Conservation (phyloP, 257 asterid genomes). For the Pogostemon cablin region DNA sequence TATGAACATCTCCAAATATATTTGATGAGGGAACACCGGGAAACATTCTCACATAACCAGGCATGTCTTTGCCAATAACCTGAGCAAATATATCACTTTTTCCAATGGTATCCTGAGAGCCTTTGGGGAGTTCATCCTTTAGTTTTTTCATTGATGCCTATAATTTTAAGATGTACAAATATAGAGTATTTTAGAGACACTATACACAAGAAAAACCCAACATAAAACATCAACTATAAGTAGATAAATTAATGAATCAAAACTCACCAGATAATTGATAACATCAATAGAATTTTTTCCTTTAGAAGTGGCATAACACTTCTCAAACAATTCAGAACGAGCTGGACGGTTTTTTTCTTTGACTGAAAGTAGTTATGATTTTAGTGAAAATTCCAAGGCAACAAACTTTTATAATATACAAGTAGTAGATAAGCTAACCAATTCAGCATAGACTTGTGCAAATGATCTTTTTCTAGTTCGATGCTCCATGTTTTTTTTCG, state of each 20-base stretch:
- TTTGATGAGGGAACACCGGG: slow-evolving; percentile 1
- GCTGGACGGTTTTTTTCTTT: background rate
- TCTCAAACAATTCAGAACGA: slow-evolving; percentile 5
- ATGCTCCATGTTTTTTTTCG: too few relatives aligned
- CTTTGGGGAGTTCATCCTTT: slow-evolving; percentile 3
- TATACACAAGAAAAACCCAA: too few relatives aligned
- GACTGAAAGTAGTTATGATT: background rate
- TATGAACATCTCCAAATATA: slow-evolving; percentile 18
- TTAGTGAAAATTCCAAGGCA: background rate
- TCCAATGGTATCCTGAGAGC: slow-evolving; percentile 14
- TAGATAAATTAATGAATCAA: background rate
- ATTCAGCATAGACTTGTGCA: too few relatives aligned
- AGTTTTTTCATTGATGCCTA: background rate
- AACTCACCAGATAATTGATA: slow-evolving; percentile 23
- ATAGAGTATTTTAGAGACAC: too few relatives aligned
- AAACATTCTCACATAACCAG: slow-evolving; percentile 15
- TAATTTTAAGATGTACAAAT: background rate
- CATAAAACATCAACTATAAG: background rate
- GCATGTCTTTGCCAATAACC: background rate
- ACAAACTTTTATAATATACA: too few relatives aligned
- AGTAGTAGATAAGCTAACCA: too few relatives aligned
- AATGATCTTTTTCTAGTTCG: too few relatives aligned
- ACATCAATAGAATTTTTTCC: background rate
- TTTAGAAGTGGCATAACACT: background rate
- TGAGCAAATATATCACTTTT: background rate